phyloP scores from a whole-genome alignment of 129 eudicot species.

The Chrysanthemum lavandulifolium region DNA sequence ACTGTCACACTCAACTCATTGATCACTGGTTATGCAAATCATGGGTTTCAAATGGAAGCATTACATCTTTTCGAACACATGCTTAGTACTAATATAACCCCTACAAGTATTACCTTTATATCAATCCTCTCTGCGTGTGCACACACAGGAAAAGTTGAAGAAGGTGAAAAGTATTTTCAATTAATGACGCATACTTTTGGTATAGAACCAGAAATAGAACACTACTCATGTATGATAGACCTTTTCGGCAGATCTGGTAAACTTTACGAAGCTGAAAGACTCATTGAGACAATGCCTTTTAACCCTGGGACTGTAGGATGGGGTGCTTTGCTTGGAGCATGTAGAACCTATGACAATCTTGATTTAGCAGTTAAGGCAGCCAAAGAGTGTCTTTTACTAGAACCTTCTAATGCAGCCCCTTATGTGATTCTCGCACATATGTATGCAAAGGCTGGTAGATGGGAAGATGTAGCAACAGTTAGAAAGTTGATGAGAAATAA shows the following conservation, averaged over 20 bases:
- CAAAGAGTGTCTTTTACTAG: slow-evolving; percentile 46
- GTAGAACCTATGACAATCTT: slow-evolving; percentile 59
- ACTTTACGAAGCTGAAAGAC: slow-evolving; percentile 54
- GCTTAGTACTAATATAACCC: slow-evolving; percentile 42
- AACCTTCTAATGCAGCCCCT: slow-evolving; percentile 72
- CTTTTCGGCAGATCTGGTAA: slow-evolving; percentile 74
- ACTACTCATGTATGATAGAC: slow-evolving; percentile 75
- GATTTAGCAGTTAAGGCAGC: slow-evolving; percentile 76
- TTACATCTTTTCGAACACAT: slow-evolving; percentile 52
- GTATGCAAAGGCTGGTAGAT: slow-evolving; percentile 51
- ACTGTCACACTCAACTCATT: slow-evolving; percentile 57
- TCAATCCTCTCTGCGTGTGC: slow-evolving; percentile 70
- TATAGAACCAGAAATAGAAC: slow-evolving; percentile 57
- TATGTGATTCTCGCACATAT: slow-evolving; percentile 74
- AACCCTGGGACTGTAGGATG: slow-evolving; percentile 61
- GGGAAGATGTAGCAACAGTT: slow-evolving; percentile 66
- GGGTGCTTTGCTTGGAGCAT: slow-evolving; percentile 80
- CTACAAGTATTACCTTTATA: slow-evolving; percentile 58
- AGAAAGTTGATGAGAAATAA: slow-evolving; percentile 55
- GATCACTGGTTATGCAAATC: slow-evolving; percentile 73
- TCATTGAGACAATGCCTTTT: slow-evolving; percentile 63
- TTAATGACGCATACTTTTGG: slow-evolving; percentile 46
- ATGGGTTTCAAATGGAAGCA: slow-evolving; percentile 56
- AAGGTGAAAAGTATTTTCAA: slow-evolving; percentile 47
- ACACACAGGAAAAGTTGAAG: slow-evolving; percentile 64